Conservation (phyloP, 2,329 filamentous ascomycete genomes). For the Penicillium sp. region DNA sequence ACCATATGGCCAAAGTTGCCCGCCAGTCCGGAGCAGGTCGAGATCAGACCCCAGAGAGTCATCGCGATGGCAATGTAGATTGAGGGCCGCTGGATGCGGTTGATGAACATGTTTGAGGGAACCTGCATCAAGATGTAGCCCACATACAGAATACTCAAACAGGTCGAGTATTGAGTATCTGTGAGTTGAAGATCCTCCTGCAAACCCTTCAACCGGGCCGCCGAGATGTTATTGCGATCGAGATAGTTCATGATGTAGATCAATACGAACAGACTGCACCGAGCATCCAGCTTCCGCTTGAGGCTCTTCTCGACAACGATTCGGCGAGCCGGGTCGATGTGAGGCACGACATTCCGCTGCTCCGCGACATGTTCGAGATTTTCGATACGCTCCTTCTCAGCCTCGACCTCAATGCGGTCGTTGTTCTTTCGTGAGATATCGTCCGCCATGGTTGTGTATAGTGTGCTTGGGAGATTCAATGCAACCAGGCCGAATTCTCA, state of each 20-base stretch:
- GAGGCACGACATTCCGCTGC: constrained; percentile 12
- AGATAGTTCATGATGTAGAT: constrained; percentile 44
- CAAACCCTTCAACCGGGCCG: constrained; percentile 46
- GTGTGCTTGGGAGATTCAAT: not conserved
- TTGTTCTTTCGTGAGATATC: constrained; percentile 26
- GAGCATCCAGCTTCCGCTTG: constrained; percentile 34
- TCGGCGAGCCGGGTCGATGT: constrained; percentile 30
- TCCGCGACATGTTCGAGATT: constrained; percentile 28
- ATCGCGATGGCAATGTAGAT: constrained; percentile 52
- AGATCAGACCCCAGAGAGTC: constrained; percentile 64
- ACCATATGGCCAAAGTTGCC: constrained; percentile 41
- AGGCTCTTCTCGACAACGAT: constrained; percentile 31
- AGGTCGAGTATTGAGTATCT: constrained; percentile 43
- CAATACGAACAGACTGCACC: constrained; percentile 31
- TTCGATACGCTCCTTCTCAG: constrained; percentile 25
- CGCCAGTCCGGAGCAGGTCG: constrained; percentile 57
- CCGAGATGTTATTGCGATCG: constrained; percentile 48
- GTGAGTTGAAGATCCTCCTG: constrained; percentile 43
- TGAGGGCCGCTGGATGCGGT: constrained; percentile 50
- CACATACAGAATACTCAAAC: constrained; percentile 52
- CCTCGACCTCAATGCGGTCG: constrained; percentile 19
- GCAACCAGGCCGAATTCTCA: constrained; percentile 14
- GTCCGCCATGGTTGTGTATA: constrained; percentile 23
- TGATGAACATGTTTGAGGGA: constrained; percentile 53
- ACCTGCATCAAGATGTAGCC: constrained; percentile 53